Base-by-base conservation (phyloP, 805 yeast genomes). In the Ogataea pilisensis region DNA sequence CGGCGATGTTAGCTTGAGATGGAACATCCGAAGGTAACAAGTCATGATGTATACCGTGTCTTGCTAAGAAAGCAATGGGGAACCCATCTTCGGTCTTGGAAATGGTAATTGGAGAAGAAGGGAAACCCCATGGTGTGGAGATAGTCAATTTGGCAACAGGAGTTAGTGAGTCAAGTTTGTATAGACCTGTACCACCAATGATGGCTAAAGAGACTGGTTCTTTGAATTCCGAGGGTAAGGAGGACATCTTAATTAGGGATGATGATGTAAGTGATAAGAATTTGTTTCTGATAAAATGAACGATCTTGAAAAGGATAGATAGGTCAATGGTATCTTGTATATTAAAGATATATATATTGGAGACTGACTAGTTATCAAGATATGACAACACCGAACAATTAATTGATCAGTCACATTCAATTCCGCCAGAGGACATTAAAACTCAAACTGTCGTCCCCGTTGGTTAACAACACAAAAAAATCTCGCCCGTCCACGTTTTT, bases 181-280 rank as follows among this genome's bases (percentile, higher is more conserved):
- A 93, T 24, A 93, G 75, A n/a, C 99, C 99, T 4, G 99, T 93
- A 31, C 99, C 99, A 31, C 99, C 99, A 61, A 93, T 93, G 51
- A 93, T 78, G 27, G 95, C 98, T 32, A 93, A 72, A 30, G 77
- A 73, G 20, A 93, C 85, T 26, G 85, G 82, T 53, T 80, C 85
- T 41, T 64, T 59, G 65, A 75, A 82, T 25, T 66, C 65, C 14
- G 52, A 32, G 20, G 55, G 40, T 28, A 50, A 39, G 27, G 50
- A 39, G 27, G 50, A 27, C 22, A 41, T 26, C 35, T 27, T 40
- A 27, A 18, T 16, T 25, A 8, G 13, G 2, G 4, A 21, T 22
- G n/a, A 21, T 14, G 32, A 29, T 28, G 7, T 26, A 9, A 9
- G n/a, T n/a, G n/a, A 17, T 24, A 26, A 35, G 31, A 35, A 27